Conservation (phyloP, 2,329 filamentous ascomycete genomes). For the Calonectria pseudoreteaudii region DNA sequence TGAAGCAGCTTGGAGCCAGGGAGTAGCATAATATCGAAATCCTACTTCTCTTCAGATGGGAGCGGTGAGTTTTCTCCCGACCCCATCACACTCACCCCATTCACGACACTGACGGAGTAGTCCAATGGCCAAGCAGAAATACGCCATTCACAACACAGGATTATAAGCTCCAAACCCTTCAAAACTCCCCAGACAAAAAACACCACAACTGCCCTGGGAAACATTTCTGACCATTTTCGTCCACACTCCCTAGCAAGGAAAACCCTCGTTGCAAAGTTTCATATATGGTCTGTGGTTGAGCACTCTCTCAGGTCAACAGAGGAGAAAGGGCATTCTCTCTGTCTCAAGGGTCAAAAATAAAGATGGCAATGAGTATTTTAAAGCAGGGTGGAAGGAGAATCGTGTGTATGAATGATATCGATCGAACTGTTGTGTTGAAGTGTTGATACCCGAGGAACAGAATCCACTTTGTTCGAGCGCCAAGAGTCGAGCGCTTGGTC, state of each 20-base stretch:
- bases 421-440: background rate
- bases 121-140: background rate
- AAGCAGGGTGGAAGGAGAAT: background rate
- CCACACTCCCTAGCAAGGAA: background rate
- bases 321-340: background rate
- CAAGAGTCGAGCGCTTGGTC: background rate
- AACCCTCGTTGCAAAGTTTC: background rate
- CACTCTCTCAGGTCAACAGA: background rate
- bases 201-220: background rate
- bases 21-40: background rate
- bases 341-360: background rate
- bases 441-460: background rate
- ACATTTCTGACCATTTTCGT: background rate
- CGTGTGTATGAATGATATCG: background rate
- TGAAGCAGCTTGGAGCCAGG: background rate
- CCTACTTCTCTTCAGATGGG: background rate
- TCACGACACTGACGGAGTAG: background rate
- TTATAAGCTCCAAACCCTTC: background rate
- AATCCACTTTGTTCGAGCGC: background rate
- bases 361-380: background rate
- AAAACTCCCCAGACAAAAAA: background rate
- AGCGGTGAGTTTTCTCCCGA: background rate
- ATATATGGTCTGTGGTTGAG: background rate
- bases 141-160: background rate
- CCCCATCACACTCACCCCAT: background rate